Conservation (phyloP, 1,284 basidiomycete species). For the Polyporus tsugae region DNA sequence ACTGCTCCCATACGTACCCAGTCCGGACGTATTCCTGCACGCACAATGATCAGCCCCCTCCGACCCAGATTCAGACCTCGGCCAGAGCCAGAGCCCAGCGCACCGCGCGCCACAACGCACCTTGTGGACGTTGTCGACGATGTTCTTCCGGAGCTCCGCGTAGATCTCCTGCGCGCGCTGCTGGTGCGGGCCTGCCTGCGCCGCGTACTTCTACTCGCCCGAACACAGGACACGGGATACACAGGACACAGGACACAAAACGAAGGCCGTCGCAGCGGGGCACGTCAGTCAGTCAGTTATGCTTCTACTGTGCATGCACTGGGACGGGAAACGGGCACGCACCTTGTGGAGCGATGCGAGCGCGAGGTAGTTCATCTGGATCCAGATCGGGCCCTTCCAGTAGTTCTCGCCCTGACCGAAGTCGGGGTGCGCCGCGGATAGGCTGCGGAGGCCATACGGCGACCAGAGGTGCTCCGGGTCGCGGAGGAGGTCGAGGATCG, state of each 20-base stretch:
- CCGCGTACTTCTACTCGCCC: conserved; percentile 72
- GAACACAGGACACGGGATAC: background rate
- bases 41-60: conserved; percentile 4
- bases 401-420: conserved; percentile 95
- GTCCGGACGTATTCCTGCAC: conserved; percentile 88
- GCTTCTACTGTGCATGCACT: background rate
- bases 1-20: conserved; percentile 97
- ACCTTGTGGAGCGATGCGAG: conserved; percentile 80
- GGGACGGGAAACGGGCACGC: conserved; percentile 36
- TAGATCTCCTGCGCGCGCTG: conserved; percentile 82
- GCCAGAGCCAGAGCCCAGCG: background rate
- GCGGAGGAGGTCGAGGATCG: conserved; percentile 80
- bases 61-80: background rate
- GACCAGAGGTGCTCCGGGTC: conserved; percentile 92
- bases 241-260: background rate
- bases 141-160: conserved; percentile 77
- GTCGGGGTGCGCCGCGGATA: conserved; percentile 85
- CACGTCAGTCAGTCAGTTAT: background rate
- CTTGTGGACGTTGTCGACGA: conserved; percentile 89
- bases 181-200: conserved; percentile 83
- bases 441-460: conserved; percentile 85
- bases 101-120: conserved; percentile 48
- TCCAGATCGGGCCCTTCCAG: conserved; percentile 96
- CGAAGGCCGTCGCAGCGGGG: background rate
- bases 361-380: conserved; percentile 95